phyloP scores from a whole-genome alignment of 2,329 filamentous ascomycete genomes.

The Penicillium capsulatum region DNA sequence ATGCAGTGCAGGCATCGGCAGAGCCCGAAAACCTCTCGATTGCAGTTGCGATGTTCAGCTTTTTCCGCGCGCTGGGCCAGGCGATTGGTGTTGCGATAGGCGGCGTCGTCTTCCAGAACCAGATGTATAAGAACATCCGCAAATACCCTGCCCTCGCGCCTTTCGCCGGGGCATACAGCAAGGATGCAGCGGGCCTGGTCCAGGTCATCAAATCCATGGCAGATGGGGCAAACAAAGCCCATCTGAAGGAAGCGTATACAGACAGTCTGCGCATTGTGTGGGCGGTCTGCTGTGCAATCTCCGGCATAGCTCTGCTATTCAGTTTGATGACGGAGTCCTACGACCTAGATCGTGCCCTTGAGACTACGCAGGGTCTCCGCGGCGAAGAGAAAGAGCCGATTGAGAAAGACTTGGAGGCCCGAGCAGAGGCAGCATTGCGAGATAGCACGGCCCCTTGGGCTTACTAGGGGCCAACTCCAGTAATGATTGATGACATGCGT shows the following conservation, averaged over 20 bases:
- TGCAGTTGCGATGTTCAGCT: slow-evolving; percentile 62
- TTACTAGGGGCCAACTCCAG: background rate
- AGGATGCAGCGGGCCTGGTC: slow-evolving; percentile 57
- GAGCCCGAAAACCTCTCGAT: slow-evolving; percentile 56
- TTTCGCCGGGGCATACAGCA: slow-evolving; percentile 49
- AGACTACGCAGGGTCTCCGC: slow-evolving; percentile 22
- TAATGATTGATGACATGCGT: slow-evolving; percentile 4
- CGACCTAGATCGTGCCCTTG: slow-evolving; percentile 41
- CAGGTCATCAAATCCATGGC: slow-evolving; percentile 55
- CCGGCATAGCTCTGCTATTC: slow-evolving; percentile 48
- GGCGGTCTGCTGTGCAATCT: slow-evolving; percentile 54
- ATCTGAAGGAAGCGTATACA: slow-evolving; percentile 52
- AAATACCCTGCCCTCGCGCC: slow-evolving; percentile 48
- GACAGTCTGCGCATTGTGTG: slow-evolving; percentile 54
- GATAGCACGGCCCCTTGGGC: background rate
- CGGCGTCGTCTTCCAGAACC: slow-evolving; percentile 67
- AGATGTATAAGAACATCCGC: slow-evolving; percentile 51
- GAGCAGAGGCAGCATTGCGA: slow-evolving; percentile 2
- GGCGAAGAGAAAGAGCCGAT: slow-evolving; percentile 5
- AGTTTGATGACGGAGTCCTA: slow-evolving; percentile 52
- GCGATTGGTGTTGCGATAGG: slow-evolving; percentile 62
- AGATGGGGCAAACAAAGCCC: slow-evolving; percentile 36
- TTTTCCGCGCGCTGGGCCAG: slow-evolving; percentile 63
- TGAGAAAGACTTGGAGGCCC: slow-evolving; percentile 18
- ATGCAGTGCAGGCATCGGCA: slow-evolving; percentile 61